These are phyloP conservation scores for Nicotiana sylvestris DNA, from an alignment of 257 asterid genomes.

Conservation along the genomic window DNA sequence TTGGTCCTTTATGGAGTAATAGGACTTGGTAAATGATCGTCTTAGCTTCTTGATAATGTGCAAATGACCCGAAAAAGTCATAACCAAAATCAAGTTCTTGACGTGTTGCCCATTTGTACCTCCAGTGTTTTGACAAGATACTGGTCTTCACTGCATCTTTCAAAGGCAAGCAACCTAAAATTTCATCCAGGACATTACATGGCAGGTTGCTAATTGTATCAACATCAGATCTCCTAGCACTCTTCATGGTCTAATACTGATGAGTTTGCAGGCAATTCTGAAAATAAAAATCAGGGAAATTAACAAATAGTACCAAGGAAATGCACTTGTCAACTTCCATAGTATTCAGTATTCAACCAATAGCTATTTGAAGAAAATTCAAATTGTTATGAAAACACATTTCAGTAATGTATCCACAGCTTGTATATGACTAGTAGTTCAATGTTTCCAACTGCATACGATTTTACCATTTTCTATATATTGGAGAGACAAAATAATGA, in stretches of 20 bases:
- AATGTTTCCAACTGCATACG: background rate
- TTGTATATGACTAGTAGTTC: background rate
- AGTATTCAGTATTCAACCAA: too few species aligned
- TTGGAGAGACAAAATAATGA: background rate
- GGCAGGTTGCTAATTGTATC: constrained; percentile 8
- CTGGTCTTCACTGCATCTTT: constrained; percentile 12
- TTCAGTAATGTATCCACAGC: background rate
- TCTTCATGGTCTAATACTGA: background rate
- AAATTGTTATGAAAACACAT: background rate
- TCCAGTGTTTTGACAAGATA: constrained; percentile 2
- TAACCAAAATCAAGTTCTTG: constrained; percentile 10
- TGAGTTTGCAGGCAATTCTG: background rate
- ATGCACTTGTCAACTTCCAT: background rate
- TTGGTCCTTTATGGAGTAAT: constrained; percentile 3
- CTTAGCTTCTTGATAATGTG: background rate
- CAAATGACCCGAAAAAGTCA: background rate
- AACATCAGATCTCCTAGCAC: background rate
- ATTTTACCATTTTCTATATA: background rate
- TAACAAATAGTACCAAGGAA: background rate
- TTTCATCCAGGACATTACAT: background rate
- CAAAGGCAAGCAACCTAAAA: constrained; percentile 1
- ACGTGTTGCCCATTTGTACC: constrained; percentile 7
- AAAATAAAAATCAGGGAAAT: background rate
- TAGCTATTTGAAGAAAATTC: background rate
- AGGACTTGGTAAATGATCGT: constrained; percentile 3